phyloP scores from a whole-genome alignment of 2,329 filamentous ascomycete genomes.

The Didymosphaeria variabile region DNA sequence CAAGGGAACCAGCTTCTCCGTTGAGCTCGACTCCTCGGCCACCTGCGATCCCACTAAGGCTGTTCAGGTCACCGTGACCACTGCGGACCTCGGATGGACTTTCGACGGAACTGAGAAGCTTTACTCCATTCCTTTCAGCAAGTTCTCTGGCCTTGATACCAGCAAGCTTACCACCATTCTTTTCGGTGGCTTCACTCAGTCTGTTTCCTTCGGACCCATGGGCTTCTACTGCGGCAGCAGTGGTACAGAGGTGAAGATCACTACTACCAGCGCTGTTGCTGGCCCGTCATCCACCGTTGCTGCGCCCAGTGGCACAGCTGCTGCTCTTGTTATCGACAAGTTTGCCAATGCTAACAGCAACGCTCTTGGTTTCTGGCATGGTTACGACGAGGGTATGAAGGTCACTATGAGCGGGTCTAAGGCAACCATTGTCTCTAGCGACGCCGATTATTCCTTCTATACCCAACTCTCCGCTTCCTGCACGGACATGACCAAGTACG shows the following conservation, averaged over 20 bases:
- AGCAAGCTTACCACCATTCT: conserved; percentile 63
- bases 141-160: conserved; percentile 61
- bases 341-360: conserved; percentile 65
- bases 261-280: conserved; percentile 52
- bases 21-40: conserved; percentile 61
- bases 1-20: conserved; percentile 59
- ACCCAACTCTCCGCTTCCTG: conserved; percentile 66
- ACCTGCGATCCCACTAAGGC: conserved; percentile 56
- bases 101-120: conserved; percentile 68
- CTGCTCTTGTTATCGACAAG: conserved; percentile 67
- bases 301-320: conserved; percentile 60
- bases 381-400: conserved; percentile 67
- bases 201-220: conserved; percentile 65
- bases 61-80: conserved; percentile 48
- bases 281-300: conserved; percentile 59
- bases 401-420: conserved; percentile 61
- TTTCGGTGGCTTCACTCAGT: conserved; percentile 57
- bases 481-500: conserved; percentile 64
- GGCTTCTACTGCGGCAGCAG: conserved; percentile 66
- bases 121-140: conserved; percentile 66
- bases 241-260: conserved; percentile 59
- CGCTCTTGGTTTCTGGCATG: conserved; percentile 71
- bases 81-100: conserved; percentile 64
- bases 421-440: conserved; percentile 65
- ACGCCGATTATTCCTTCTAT: conserved; percentile 70